Evolutionary conservation across 257 asterid species (phyloP).

Genomic region (Avicennia marina): DNA sequence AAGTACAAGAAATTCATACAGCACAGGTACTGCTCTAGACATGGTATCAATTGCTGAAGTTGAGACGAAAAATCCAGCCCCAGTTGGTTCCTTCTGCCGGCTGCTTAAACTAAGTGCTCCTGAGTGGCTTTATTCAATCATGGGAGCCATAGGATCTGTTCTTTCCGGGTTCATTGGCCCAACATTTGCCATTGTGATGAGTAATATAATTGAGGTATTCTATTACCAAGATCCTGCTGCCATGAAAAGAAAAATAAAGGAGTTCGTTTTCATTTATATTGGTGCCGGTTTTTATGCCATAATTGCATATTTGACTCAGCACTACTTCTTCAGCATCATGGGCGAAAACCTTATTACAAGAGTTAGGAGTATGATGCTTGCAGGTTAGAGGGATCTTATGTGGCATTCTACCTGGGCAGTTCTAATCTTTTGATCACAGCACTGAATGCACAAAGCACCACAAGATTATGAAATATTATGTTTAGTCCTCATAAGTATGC

Average conservation of each 20-base stretch:
- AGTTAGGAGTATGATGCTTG: conserved; percentile 97
- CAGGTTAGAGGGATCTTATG: no score
- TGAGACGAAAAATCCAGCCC: conserved; percentile 78
- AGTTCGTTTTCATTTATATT: conserved; percentile 74
- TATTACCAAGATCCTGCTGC: conserved; percentile 62
- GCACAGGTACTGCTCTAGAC: conserved; percentile 93
- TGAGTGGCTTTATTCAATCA: conserved; percentile 92
- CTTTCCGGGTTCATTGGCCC: conserved; percentile 96
- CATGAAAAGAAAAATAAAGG: conserved; percentile 88
- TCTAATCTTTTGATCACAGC: not conserved
- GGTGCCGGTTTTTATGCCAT: conserved; percentile 95
- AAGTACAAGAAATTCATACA: conserved; percentile 82
- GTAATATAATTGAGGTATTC: conserved; percentile 94
- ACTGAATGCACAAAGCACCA: no score
- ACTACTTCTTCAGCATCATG: conserved; percentile 96
- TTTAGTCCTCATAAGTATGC: no score
- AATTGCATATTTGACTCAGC: conserved; percentile 83
- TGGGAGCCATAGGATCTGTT: conserved; percentile 91
- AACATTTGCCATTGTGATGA: conserved; percentile 89
- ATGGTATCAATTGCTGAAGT: conserved; percentile 95
- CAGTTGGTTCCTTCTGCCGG: conserved; percentile 76
- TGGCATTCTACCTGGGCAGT: not conserved
- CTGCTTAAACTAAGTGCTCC: conserved; percentile 87
- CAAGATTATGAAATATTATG: no score
- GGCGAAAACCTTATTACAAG: conserved; percentile 95